phyloP scores from a whole-genome alignment of 2,329 filamentous ascomycete species.

The Pseudodiploospora longispora region DNA sequence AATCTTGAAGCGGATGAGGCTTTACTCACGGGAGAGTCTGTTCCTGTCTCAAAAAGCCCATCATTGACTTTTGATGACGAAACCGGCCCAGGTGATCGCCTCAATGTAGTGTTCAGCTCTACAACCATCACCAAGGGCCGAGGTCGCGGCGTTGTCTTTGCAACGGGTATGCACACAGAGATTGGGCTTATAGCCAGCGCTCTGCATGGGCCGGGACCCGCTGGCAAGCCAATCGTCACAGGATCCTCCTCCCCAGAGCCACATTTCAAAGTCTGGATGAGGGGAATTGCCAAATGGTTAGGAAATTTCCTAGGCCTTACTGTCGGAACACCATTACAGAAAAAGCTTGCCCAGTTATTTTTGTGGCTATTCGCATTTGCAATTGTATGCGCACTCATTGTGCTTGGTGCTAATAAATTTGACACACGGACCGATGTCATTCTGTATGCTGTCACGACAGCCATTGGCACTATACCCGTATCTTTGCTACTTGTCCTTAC shows the following conservation, averaged over 20 bases:
- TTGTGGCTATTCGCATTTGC: constrained; percentile 55
- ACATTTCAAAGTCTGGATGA: constrained; percentile 1
- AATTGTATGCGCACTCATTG: constrained; percentile 30
- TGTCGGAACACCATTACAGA: constrained; percentile 60
- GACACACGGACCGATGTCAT: constrained; percentile 25
- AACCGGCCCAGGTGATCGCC: constrained; percentile 39
- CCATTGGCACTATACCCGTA: constrained; percentile 37
- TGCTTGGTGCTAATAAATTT: constrained; percentile 30
- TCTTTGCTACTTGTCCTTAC: constrained; percentile 41
- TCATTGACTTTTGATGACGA: constrained; percentile 28
- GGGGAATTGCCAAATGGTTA: constrained; percentile 7
- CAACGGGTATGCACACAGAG: constrained; percentile 50
- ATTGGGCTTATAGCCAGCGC: constrained; percentile 46
- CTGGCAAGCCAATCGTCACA: neutral
- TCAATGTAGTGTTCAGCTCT: constrained; percentile 49
- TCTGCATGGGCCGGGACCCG: constrained; percentile 17
- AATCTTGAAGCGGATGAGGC: constrained; percentile 57
- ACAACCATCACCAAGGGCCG: constrained; percentile 49
- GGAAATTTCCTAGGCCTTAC: constrained; percentile 36
- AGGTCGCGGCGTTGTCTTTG: constrained; percentile 48
- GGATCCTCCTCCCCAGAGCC: constrained; percentile 2
- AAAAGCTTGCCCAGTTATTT: constrained; percentile 59
- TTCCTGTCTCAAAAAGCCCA: constrained; percentile 43
- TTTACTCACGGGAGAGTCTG: constrained; percentile 50
- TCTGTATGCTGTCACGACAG: constrained; percentile 31